Conservation (phyloP, 2,329 filamentous ascomycete genomes). For the Fusarium napiforme region DNA sequence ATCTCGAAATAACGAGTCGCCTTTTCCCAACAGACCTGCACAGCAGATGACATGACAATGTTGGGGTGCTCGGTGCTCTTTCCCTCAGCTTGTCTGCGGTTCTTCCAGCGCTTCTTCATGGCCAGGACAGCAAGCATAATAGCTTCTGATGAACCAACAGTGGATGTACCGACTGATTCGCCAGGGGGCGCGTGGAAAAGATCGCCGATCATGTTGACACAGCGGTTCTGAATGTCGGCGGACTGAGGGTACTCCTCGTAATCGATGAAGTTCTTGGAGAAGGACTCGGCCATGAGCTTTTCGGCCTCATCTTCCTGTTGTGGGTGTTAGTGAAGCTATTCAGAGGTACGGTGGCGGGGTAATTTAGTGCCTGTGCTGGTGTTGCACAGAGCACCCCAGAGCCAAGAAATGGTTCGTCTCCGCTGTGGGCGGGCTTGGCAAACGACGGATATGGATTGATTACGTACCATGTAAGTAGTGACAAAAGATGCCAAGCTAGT, state of each 20-base stretch:
- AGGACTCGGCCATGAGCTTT: conserved; percentile 92
- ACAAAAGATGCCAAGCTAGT: conserved; percentile 88
- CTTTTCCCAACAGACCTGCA: conserved; percentile 98
- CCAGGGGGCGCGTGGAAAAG: conserved; percentile 84
- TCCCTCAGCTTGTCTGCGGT: conserved; percentile 82
- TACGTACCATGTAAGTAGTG: conserved; percentile 89
- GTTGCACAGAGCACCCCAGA: neutral
- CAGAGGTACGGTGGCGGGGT: conserved; percentile 9
- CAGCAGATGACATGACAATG: conserved; percentile 94
- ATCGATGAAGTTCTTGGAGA: conserved; percentile 96
- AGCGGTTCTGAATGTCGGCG: conserved; percentile 90
- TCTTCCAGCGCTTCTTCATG: conserved; percentile 96
- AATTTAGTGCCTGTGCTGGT: conserved; percentile 3
- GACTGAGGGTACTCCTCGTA: conserved; percentile 87
- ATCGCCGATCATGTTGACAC: conserved; percentile 88
- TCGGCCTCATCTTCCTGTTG: conserved; percentile 88
- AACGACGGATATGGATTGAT: conserved; percentile 1
- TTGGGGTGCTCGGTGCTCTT: conserved; percentile 86
- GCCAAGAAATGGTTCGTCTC: conserved; percentile 32
- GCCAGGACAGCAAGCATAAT: conserved; percentile 86
- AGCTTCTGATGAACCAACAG: conserved; percentile 88
- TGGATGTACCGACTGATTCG: conserved; percentile 85
- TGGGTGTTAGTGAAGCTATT: conserved; percentile 33
- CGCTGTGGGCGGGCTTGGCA: conserved; percentile 19
- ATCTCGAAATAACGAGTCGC: conserved; percentile 89